Evolutionary conservation across 306 rosid species (phyloP), one percentile per base, ranked within the genome.

Genomic region (Lathyrus aphaca): DNA sequence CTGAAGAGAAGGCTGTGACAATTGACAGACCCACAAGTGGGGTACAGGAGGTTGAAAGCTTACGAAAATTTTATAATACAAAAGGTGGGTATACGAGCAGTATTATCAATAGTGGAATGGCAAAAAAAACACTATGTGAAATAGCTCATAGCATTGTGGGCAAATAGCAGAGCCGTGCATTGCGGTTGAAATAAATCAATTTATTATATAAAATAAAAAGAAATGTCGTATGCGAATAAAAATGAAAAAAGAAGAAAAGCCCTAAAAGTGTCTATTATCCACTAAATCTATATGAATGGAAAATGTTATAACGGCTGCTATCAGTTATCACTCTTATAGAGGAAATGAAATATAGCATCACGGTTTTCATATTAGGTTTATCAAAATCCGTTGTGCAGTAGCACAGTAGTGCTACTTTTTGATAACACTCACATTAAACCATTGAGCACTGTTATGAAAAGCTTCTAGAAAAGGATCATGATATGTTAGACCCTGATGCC

Each of bases 401-500:
- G 53, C 8, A 15, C 53, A 2, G 8, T 15, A 46, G 53, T 10
- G 1, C 53, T 8, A 6, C 56, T 50, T 17, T 17, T 18, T 50
- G 13, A 10, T 5, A 50, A 50, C 29, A 50, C 12, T 39, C 30
- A 5, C 18, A 43, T 46, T 55, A 46, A 69, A 54, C 44, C 66
- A 40, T 48, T 12, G 54, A 77, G 69, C 56, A 62, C 45, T 42
- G 64, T 38, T 17, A 46, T 37, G 44, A 55, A 9, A 44, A 79
- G 65, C 49, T 62, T 70, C 77, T 48, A 70, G 17, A 58, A 71
- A 71, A 21, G 30, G 45, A 48, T 50, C 18, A 32, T 61, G 44
- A 35, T 17, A 77, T 46, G 32, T 40, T 16, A 81, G 66, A 81
- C 12, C 43, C 37, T 9, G 17, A 66, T 50, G 15, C 45, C 44